Evolutionary conservation across 2,329 filamentous ascomycete genomes (phyloP).

Genomic region (Phaeoacremonium minimum): DNA sequence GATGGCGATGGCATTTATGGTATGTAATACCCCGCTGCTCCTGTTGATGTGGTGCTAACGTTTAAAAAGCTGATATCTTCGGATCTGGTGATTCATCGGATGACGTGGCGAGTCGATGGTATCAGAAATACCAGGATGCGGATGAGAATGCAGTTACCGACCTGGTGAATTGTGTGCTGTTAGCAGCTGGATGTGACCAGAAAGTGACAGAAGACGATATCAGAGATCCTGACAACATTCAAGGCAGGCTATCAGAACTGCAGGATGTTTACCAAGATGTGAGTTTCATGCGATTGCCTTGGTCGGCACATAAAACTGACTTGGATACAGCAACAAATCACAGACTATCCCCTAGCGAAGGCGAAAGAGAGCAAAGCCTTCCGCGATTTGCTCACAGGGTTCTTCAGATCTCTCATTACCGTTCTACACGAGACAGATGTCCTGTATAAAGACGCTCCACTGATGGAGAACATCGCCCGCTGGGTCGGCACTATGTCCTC

Average conservation of each 20-base stretch:
- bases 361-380: slow-evolving; percentile 74
- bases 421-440: slow-evolving; percentile 78
- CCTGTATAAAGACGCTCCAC: slow-evolving; percentile 69
- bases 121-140: slow-evolving; percentile 51
- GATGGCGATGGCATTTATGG: slow-evolving; percentile 53
- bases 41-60: slow-evolving; percentile 20
- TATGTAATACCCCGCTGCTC: slow-evolving; percentile 26
- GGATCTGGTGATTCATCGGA: slow-evolving; percentile 52
- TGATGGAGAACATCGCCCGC: slow-evolving; percentile 84
- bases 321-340: slow-evolving; percentile 59
- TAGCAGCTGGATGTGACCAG: slow-evolving; percentile 74
- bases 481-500: slow-evolving; percentile 93
- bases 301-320: slow-evolving; percentile 9
- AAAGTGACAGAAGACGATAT: slow-evolving; percentile 80
- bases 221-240: slow-evolving; percentile 81
- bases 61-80: slow-evolving; percentile 55
- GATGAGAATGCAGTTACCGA: slow-evolving; percentile 53
- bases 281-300: slow-evolving; percentile 18
- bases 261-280: slow-evolving; percentile 83
- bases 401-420: slow-evolving; percentile 73
- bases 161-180: slow-evolving; percentile 63
- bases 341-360: slow-evolving; percentile 87
- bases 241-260: slow-evolving; percentile 74
- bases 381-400: slow-evolving; percentile 70
- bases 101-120: slow-evolving; percentile 57